Conservation (phyloP, 805 yeast species). For the Phaffomyces thermotolerans region DNA sequence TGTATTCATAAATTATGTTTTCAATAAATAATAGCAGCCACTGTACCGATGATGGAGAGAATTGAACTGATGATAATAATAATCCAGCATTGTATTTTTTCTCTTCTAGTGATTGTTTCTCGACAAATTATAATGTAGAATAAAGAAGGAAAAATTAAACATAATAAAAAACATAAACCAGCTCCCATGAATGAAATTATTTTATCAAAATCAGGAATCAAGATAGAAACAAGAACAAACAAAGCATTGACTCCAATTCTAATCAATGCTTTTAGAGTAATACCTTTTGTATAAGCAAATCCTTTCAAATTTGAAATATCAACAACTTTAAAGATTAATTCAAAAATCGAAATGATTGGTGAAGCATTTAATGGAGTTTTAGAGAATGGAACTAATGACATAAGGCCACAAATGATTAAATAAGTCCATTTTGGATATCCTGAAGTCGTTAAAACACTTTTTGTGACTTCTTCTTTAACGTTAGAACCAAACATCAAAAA, state of each 20-base stretch:
- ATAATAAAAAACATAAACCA: constrained; percentile 69
- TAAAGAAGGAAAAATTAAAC: constrained; percentile 68
- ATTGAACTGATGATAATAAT: constrained; percentile 39
- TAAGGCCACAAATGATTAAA: constrained; percentile 52
- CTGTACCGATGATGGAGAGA: constrained; percentile 53
- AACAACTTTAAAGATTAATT: constrained; percentile 36
- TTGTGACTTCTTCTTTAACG: constrained; percentile 70
- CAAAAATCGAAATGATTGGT: constrained; percentile 71
- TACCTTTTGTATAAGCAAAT: constrained; percentile 17
- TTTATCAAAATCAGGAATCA: constrained; percentile 74
- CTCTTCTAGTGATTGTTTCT: constrained; percentile 33
- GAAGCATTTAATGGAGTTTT: constrained; percentile 79
- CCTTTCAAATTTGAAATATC: constrained; percentile 17
- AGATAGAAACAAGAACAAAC: constrained; percentile 52
- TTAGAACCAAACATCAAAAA: constrained; percentile 74
- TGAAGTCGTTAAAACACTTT: constrained; percentile 54
- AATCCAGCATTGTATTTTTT: constrained; percentile 32
- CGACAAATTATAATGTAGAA: constrained; percentile 59
- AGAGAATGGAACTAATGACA: constrained; percentile 79
- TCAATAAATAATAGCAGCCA: constrained; percentile 37
- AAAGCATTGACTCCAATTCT: constrained; percentile 45
- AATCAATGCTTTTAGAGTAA: constrained; percentile 8
- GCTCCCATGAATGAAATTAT: constrained; percentile 79
- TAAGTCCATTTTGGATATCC: constrained; percentile 64
- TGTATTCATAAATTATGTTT: background rate